Percentiles rank a stretch among this genome's conserved stretches.
Evolutionary conservation across 495 filamentous ascomycete species (phyloP).

Genomic region (Tuber aestivum): DNA sequence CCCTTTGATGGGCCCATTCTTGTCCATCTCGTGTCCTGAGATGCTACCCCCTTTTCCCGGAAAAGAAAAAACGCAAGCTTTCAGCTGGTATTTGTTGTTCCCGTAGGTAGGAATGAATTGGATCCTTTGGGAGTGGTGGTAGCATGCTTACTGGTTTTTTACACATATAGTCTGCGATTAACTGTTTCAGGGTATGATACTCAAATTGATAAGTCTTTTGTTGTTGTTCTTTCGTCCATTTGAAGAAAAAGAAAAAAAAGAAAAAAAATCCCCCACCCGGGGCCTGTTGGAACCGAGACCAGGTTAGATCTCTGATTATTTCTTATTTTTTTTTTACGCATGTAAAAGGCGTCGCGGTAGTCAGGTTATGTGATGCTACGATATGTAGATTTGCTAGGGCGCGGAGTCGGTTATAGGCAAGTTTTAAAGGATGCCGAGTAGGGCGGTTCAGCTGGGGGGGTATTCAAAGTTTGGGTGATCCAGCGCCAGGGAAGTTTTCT

Average conservation of each 20-base stretch:
- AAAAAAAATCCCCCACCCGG: background rate
- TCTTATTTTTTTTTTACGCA: too few relatives aligned
- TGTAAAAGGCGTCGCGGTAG: background rate
- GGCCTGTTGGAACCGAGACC: background rate
- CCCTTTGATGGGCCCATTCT: background rate
- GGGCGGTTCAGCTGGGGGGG: too few relatives aligned
- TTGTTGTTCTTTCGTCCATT: background rate
- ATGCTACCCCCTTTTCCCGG: background rate
- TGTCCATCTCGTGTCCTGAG: background rate
- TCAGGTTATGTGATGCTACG: background rate
- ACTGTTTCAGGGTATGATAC: background rate
- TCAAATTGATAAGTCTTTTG: background rate
- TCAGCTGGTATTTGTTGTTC: background rate
- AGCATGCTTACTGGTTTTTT: background rate
- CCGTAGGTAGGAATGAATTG: background rate
- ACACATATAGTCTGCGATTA: background rate
- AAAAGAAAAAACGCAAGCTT: background rate
- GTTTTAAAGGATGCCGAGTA: too few relatives aligned
- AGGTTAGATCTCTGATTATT: background rate
- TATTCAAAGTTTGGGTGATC: background rate
- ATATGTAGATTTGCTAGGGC: background rate
- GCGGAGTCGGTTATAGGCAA: background rate
- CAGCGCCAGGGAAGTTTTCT: background rate
- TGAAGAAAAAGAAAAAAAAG: background rate
- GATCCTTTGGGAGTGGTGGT: background rate